Percentiles rank a stretch among this genome's conserved stretches.
Evolutionary conservation across 2,329 filamentous ascomycete species (phyloP).

Genomic region (Aspergillus phoenicis): DNA sequence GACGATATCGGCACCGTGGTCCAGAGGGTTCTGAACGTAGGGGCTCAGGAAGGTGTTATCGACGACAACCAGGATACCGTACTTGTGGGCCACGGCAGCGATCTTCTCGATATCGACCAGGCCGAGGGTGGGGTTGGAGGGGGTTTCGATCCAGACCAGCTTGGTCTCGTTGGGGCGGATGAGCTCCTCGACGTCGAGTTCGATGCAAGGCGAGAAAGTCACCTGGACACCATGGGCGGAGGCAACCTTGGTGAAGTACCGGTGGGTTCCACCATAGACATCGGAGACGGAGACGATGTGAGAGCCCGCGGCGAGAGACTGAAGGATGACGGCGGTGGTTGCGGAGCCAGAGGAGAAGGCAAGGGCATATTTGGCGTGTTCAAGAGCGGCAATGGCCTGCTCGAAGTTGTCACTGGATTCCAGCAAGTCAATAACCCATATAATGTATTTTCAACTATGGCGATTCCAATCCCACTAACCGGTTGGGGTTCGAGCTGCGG

Average conservation of each 20-base stretch:
- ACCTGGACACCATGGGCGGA: conserved; percentile 91
- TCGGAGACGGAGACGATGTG: conserved; percentile 97
- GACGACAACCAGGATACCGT: conserved; percentile 93
- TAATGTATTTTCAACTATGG: neutral
- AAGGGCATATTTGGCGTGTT: conserved; percentile 88
- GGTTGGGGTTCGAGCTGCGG: conserved; percentile 90
- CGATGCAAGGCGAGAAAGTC: conserved; percentile 91
- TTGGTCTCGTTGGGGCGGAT: conserved; percentile 82
- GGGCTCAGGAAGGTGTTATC: conserved; percentile 98
- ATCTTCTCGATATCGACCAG: conserved; percentile 92
- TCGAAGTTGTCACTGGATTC: conserved; percentile 79
- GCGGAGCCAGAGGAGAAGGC: conserved; percentile 94
- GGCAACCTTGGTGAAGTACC: conserved; percentile 98
- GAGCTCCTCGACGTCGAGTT: conserved; percentile 80
- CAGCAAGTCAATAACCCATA: conserved; percentile 13
- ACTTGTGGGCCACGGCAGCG: conserved; percentile 77
- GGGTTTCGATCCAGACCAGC: conserved; percentile 95
- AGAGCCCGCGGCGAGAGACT: conserved; percentile 85
- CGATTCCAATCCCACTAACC: conserved; percentile 40
- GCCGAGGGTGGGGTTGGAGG: conserved; percentile 89
- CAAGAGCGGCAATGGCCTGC: conserved; percentile 83
- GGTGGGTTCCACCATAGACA: conserved; percentile 95
- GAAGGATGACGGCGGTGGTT: conserved; percentile 88
- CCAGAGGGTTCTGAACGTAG: conserved; percentile 94
- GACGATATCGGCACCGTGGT: conserved; percentile 94